These are phyloP conservation scores for Dissophora ornata DNA, from an alignment of 192 early-diverging fungal genomes.

Conservation along the genomic window DNA sequence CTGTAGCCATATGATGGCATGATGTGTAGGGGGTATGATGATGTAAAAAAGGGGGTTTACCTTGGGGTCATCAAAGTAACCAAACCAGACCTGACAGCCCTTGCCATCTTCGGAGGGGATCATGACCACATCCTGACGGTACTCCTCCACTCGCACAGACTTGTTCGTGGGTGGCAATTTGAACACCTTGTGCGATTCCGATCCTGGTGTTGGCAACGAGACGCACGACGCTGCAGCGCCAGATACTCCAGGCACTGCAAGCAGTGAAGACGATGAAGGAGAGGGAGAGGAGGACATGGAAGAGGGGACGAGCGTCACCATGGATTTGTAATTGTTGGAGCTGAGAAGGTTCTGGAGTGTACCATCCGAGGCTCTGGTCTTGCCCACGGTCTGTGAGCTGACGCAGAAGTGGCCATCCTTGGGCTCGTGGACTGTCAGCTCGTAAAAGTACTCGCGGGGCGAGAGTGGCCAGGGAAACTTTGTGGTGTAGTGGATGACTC, in stretches of 20 bases:
- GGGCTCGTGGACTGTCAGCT: slow-evolving; percentile 52
- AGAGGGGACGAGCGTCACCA: slow-evolving; percentile 46
- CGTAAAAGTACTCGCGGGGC: slow-evolving; percentile 63
- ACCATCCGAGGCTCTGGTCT: slow-evolving; percentile 33
- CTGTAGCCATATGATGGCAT: no score
- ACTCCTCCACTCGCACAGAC: slow-evolving; percentile 60
- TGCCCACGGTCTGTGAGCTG: slow-evolving; percentile 49
- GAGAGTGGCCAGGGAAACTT: slow-evolving; percentile 66
- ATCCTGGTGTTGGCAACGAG: slow-evolving; percentile 27
- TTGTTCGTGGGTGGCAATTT: slow-evolving; percentile 54
- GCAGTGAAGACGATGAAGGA: not conserved
- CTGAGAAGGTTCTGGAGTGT: slow-evolving; percentile 30
- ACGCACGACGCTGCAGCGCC: slow-evolving; percentile 33
- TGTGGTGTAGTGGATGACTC: slow-evolving; percentile 56
- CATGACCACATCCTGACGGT: slow-evolving; percentile 62
- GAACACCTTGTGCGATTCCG: slow-evolving; percentile 34
- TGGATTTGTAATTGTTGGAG: slow-evolving; percentile 53
- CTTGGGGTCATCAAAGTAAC: slow-evolving; percentile 67
- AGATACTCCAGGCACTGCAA: slow-evolving; percentile 26
- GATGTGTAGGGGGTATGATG: no score
- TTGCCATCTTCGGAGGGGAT: slow-evolving; percentile 52
- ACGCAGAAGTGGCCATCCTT: slow-evolving; percentile 46
- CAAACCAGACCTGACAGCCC: slow-evolving; percentile 61
- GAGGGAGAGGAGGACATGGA: not conserved
- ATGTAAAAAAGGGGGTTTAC: slow-evolving; percentile 31